A percentile compares a stretch with the other conserved stretches of the same genome.
phyloP scores from a whole-genome alignment of 163 green algal species.

The Volvox carteri region DNA sequence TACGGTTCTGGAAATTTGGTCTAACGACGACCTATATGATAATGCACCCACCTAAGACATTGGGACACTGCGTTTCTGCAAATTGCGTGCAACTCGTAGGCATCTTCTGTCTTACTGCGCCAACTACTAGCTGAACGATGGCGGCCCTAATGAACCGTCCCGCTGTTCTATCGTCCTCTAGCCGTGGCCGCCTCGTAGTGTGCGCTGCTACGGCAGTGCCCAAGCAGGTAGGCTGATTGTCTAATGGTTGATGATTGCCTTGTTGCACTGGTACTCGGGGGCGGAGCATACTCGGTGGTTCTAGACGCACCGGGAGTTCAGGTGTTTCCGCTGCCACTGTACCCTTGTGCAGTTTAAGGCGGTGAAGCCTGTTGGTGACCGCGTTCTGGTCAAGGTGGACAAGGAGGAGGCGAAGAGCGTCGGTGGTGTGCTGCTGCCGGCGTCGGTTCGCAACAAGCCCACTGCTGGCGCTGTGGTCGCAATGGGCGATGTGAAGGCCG shows the following conservation, averaged over 20 bases:
- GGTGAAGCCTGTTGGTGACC: conserved; percentile 90
- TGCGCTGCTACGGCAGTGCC: conserved; percentile 48
- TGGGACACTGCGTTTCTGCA: no score
- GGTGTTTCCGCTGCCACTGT: neutral
- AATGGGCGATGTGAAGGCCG: conserved; percentile 66
- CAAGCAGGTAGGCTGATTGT: conserved; percentile 29
- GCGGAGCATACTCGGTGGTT: conserved; percentile 16
- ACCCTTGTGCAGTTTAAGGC: conserved; percentile 71
- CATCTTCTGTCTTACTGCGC: neutral
- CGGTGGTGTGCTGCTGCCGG: conserved; percentile 92
- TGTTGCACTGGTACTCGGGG: neutral
- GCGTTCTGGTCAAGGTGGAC: conserved; percentile 89
- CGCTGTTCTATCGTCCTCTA: neutral
- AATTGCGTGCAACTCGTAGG: no score
- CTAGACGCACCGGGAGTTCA: conserved; percentile 6
- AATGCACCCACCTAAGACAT: no score
- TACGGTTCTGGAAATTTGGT: conserved; percentile 13
- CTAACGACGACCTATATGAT: neutral
- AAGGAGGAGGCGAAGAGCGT: conserved; percentile 79
- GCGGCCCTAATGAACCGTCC: conserved; percentile 29
- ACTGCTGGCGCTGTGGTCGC: conserved; percentile 80
- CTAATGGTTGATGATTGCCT: neutral
- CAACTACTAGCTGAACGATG: conserved; percentile 25
- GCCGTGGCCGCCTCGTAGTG: conserved; percentile 23
- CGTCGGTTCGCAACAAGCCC: conserved; percentile 85